phyloP scores from a whole-genome alignment of 2,329 filamentous ascomycete genomes.

The Fusarium algeriense region DNA sequence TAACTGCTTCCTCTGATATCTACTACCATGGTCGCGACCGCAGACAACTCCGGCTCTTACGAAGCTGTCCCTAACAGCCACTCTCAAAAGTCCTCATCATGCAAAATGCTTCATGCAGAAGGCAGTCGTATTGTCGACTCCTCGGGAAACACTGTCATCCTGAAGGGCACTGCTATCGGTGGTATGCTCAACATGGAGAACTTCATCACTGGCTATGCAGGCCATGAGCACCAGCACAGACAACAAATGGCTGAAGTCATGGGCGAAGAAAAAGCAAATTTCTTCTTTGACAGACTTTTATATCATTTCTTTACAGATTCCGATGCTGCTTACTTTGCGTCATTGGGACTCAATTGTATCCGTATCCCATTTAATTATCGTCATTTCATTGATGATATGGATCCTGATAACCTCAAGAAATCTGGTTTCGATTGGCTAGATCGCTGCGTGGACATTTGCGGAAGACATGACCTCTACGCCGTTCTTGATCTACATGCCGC shows the following conservation, averaged over 20 bases:
- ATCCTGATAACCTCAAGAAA: slow-evolving; percentile 61
- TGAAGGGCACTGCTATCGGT: slow-evolving; percentile 53
- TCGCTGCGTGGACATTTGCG: slow-evolving; percentile 60
- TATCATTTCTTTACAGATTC: slow-evolving; percentile 70
- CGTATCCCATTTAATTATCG: slow-evolving; percentile 72
- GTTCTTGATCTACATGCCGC: slow-evolving; percentile 60
- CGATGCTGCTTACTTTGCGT: slow-evolving; percentile 70
- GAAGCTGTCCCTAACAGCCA: not conserved
- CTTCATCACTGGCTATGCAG: slow-evolving; percentile 73
- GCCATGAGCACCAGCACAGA: slow-evolving; percentile 68
- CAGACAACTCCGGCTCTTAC: slow-evolving; percentile 17
- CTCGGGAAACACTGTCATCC: slow-evolving; percentile 58
- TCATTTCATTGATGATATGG: slow-evolving; percentile 66
- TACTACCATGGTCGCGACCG: slow-evolving; percentile 28
- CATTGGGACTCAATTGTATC: slow-evolving; percentile 68
- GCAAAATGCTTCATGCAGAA: slow-evolving; percentile 48
- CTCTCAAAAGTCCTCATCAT: slow-evolving; percentile 29
- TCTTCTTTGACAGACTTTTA: slow-evolving; percentile 69
- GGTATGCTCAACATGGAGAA: slow-evolving; percentile 65
- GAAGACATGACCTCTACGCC: slow-evolving; percentile 57
- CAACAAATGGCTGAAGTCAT: slow-evolving; percentile 65
- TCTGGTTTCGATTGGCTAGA: slow-evolving; percentile 64
- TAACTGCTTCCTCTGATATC: no score
- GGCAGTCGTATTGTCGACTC: slow-evolving; percentile 58
- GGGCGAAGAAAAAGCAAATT: slow-evolving; percentile 68